Evolutionary conservation across 139 green algal species (phyloP), one percentile per base, ranked within the genome.

Genomic region (Chlorella ohadii): DNA sequence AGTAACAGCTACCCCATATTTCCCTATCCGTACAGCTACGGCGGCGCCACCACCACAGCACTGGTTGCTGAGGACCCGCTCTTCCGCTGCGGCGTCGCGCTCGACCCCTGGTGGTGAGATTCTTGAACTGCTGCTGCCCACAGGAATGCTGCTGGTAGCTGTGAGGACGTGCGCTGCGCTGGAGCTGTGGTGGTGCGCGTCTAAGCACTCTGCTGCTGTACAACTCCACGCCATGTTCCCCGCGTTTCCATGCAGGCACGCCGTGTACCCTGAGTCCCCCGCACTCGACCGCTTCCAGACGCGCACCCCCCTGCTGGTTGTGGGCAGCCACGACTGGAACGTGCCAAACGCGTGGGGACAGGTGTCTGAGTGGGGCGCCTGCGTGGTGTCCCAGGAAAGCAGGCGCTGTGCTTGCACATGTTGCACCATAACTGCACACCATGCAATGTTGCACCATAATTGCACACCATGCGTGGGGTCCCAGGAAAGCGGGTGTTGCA

Each of bases 291-390:
- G 34, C 25, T 94, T 86, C 78, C 4, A 33, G 11, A 91, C 87
- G 9, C 67, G 61, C 39, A 41, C 82, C 20, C 91, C 92, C 1
- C 73, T 95, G 57, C 79, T 94, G 39, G 77, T 95, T 12, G 56
- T 94, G 5, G 91, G 90, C 63, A 90, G 78, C 57, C 87, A 95
- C 68, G 81, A 88, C 31, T 95, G 92, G 92, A 94, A 95, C 81
- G 86, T 88, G 11, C 90, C 91, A 5, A 90, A 93, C 75, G 36
- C 61, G 3, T 67, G 44, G 39, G 90, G 91, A 25, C 44, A 51
- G 44, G 44, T 9, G 7, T 51, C 44, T 51, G 44, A 51, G 44
- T 51, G 44, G 44, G 44, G 44, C 6, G 44, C 44, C 9, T 51
- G 44, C 44, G 9, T 51, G 44, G 7, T 6, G 44, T 51, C 44